phyloP scores from a whole-genome alignment of 1,139 yeast genomes.

The Kazachstania sp. region DNA sequence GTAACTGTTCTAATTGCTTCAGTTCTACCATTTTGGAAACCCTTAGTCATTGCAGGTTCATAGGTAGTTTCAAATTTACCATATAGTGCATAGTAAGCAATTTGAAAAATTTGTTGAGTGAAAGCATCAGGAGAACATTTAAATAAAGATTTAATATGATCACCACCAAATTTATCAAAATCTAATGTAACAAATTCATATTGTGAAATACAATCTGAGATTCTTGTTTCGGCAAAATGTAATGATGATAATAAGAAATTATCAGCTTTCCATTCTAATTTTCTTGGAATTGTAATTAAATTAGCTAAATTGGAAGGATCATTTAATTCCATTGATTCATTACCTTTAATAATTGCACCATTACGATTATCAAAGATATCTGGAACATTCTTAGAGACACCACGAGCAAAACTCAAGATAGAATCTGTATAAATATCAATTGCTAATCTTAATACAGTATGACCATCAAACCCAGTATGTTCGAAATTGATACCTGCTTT shows the following conservation, averaged over 20 bases:
- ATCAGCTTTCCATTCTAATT: conserved; percentile 81
- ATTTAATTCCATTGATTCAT: neutral
- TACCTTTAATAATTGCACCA: neutral
- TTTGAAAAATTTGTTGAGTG: conserved; percentile 90
- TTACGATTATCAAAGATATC: conserved; percentile 35
- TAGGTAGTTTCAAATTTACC: conserved; percentile 91
- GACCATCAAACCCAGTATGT: conserved; percentile 95
- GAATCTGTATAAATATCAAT: conserved; percentile 89
- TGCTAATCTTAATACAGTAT: conserved; percentile 80
- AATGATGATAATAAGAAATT: conserved; percentile 68
- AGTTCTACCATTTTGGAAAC: conserved; percentile 80
- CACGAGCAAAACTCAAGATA: conserved; percentile 73
- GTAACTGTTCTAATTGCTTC: conserved; percentile 86
- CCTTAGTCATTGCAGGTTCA: conserved; percentile 94
- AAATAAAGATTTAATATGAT: conserved; percentile 63
- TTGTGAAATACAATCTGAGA: conserved; percentile 80
- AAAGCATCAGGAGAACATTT: conserved; percentile 92
- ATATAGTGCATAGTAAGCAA: conserved; percentile 83
- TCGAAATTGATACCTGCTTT: conserved; percentile 92
- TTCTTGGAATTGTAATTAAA: conserved; percentile 64
- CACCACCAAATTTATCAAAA: conserved; percentile 67
- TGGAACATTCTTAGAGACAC: conserved; percentile 76
- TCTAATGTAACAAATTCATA: conserved; percentile 80
- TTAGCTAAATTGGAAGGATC: conserved; percentile 18
- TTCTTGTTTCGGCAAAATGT: conserved; percentile 84